Evolutionary conservation across 2,329 filamentous ascomycete species (phyloP), one percentile per base, ranked within the genome.

Genomic region (Aspergillus sp.): DNA sequence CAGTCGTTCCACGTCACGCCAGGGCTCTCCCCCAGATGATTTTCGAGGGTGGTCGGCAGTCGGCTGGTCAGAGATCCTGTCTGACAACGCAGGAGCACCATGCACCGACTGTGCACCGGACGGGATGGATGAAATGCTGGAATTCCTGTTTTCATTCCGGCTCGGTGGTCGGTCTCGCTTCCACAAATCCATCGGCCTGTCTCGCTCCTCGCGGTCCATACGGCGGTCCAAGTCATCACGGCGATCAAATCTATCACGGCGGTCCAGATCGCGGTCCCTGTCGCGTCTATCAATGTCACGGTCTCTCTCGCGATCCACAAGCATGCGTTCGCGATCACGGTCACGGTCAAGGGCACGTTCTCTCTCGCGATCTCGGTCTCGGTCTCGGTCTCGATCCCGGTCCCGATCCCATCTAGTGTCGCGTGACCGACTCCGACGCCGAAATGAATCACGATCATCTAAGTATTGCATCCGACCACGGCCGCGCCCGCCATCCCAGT

Each of bases 401-500:
- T 72, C 73, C n/a, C 72, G 74, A 47, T 77, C 75, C 60, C 76
- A 73, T 69, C 76, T 74, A 7, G 68, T 65, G 58, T 79, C 77
- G 6, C 77, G 71, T 26, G 77, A 79, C 26, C 76, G 71, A 65
- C 77, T 79, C 20, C 77, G 69, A 44, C 74, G 71, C 47, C 74
- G 70, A 57, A 78, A 78, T 1, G 70, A 61, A 57, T 78, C 75
- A 11, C 76, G 73, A 53, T 78, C 76, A 55, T 76, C 74, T 6
- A 74, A 57, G 57, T 73, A 76, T 12, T 69, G 66, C 17, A 67
- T 69, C 45, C 76, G 72, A n/a, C 75, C 74, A 45, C 76, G 71
- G 26, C 76, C 76, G 43, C 77, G 71, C 18, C 76, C 76, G 56
- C 76, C 66, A 53, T 77, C 75, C 70, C 75, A 75, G 49, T 77